phyloP scores from a whole-genome alignment of 192 early-diverging fungal species.

The Backusella westeae region DNA sequence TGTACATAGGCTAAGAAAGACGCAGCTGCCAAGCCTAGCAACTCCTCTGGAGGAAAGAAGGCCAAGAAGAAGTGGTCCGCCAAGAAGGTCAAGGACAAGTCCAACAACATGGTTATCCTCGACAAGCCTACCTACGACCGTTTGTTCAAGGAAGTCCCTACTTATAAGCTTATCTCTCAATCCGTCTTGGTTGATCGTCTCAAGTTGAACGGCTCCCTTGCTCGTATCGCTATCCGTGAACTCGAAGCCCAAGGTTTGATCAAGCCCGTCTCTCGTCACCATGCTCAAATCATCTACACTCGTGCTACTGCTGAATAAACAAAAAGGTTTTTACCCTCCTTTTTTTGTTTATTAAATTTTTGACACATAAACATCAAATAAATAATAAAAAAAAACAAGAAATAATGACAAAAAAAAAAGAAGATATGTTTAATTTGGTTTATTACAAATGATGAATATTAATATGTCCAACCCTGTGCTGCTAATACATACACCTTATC shows the following conservation, averaged over 20 bases:
- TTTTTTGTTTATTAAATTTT: not conserved
- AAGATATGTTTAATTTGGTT: not conserved
- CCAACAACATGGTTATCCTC: constrained; percentile 99
- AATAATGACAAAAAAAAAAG: not conserved
- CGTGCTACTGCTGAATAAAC: constrained; percentile 23
- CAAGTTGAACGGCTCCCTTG: constrained; percentile 95
- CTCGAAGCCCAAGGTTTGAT: constrained; percentile 91
- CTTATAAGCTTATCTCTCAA: constrained; percentile 99
- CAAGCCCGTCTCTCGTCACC: constrained; percentile 86
- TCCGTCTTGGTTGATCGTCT: constrained; percentile 99
- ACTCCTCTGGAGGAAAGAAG: constrained; percentile 62
- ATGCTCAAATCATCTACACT: constrained; percentile 87
- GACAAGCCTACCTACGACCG: constrained; percentile 98
- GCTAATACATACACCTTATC: constrained; percentile 62
- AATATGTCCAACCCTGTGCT: constrained; percentile 10
- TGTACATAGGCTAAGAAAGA: constrained; percentile 55
- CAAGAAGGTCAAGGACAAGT: constrained; percentile 99
- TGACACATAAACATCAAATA: not conserved
- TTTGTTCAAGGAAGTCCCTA: constrained; percentile 99
- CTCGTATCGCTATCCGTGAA: constrained; percentile 92
- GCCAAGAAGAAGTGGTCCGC: constrained; percentile 95
- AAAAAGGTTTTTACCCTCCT: not conserved
- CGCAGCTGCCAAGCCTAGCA: constrained; percentile 54
- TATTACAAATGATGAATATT: not conserved
- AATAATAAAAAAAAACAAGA: not conserved